phyloP scores from a whole-genome alignment of 495 filamentous ascomycete genomes.

The Aspergillus heteromorphus region DNA sequence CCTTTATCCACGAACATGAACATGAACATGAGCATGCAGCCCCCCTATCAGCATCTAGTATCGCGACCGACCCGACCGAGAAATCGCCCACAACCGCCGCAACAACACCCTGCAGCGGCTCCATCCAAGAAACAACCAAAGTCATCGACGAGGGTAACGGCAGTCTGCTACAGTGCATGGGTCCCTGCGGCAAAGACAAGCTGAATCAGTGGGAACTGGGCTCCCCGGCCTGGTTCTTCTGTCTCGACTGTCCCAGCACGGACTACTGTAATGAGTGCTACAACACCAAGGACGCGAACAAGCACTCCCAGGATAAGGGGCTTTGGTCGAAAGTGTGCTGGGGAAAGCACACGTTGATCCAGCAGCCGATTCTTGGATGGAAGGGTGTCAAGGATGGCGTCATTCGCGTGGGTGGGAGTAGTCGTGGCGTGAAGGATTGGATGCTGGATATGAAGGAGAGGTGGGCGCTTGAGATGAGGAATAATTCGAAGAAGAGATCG shows the following conservation, averaged over 20 bases:
- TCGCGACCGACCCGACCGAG: background rate
- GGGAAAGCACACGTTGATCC: background rate
- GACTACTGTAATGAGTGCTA: background rate
- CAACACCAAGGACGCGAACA: background rate
- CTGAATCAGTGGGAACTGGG: background rate
- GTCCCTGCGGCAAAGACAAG: background rate
- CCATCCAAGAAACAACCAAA: background rate
- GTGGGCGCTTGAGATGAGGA: background rate
- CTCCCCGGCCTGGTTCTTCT: background rate
- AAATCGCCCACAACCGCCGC: background rate
- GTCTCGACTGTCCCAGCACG: background rate
- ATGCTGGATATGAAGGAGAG: background rate
- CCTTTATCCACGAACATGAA: background rate
- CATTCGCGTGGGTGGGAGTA: background rate
- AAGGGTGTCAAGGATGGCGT: background rate
- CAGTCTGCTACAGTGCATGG: background rate
- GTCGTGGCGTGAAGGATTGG: background rate
- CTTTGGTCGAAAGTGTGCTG: background rate
- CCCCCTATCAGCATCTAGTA: background rate
- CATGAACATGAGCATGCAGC: background rate
- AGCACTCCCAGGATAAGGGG: background rate
- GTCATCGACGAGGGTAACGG: background rate
- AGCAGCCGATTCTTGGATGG: background rate
- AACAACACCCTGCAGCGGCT: background rate
- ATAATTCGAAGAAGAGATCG: background rate